Evolutionary conservation across 306 rosid genomes (phyloP).

Genomic region (Vigna reflexopilosa): DNA sequence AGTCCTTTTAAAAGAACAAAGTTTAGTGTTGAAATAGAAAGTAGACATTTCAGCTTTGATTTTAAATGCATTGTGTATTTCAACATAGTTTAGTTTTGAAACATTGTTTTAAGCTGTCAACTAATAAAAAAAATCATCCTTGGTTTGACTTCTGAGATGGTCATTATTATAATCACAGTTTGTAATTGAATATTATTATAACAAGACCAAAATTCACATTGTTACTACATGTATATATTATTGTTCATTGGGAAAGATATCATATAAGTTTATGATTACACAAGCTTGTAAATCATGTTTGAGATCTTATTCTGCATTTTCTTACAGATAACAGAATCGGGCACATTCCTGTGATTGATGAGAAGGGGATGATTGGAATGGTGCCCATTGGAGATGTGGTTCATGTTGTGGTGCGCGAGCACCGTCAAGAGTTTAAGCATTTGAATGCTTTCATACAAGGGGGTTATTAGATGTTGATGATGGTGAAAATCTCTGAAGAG

Average conservation of each 20-base stretch:
- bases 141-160: too few species aligned
- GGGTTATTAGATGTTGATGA: constrained; percentile 67
- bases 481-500: constrained; percentile 46
- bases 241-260: too few species aligned
- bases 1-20: too few species aligned
- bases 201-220: too few species aligned
- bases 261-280: not conserved
- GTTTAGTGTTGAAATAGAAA: too few species aligned
- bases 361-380: constrained; percentile 84
- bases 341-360: constrained; percentile 92
- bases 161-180: too few species aligned
- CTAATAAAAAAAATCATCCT: not conserved
- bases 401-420: constrained; percentile 96
- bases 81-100: not conserved
- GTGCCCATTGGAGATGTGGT: constrained; percentile 98
- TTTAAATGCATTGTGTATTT: too few species aligned
- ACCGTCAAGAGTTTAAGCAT: constrained; percentile 92
- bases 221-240: too few species aligned
- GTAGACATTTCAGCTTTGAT: too few species aligned
- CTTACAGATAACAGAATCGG: constrained; percentile 86
- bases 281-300: constrained; percentile 34
- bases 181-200: too few species aligned
- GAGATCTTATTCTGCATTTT: not conserved
- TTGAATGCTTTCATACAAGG: constrained; percentile 96
- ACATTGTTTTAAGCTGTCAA: not conserved